A percentile compares a stretch with the other conserved stretches of the same genome.
These are phyloP conservation scores for Nakazawaea ernobii DNA, from an alignment of 805 yeast species.

Conservation along the genomic window DNA sequence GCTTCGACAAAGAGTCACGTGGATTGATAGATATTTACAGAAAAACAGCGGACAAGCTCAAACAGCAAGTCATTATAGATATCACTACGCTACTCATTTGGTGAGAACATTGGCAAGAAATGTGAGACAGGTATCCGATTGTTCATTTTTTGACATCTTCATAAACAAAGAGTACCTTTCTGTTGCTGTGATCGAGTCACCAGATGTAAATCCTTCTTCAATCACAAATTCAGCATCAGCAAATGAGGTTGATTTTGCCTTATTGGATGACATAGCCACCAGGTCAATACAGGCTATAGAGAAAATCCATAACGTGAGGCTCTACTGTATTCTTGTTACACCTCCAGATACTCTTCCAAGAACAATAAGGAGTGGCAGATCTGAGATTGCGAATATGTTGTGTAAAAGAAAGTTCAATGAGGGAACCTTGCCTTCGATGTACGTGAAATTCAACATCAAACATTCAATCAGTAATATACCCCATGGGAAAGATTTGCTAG, in stretches of 20 bases:
- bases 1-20: conserved; percentile 67
- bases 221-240: not conserved
- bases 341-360: conserved; percentile 81
- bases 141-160: conserved; percentile 83
- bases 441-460: conserved; percentile 70
- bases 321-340: conserved; percentile 77
- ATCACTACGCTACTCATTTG: conserved; percentile 83
- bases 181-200: conserved; percentile 71
- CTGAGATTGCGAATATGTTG: conserved; percentile 88
- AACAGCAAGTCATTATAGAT: conserved; percentile 34
- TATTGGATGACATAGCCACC: conserved; percentile 44
- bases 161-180: conserved; percentile 79
- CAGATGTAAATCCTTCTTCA: conserved; percentile 15
- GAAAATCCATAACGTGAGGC: conserved; percentile 64
- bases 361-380: conserved; percentile 75
- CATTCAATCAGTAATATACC: conserved; percentile 62
- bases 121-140: conserved; percentile 78
- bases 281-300: conserved; percentile 40
- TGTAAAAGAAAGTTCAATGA: conserved; percentile 71
- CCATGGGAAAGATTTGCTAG: conserved; percentile 67
- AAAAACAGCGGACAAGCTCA: conserved; percentile 13
- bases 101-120: conserved; percentile 78
- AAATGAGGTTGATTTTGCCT: conserved; percentile 25
- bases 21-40: conserved; percentile 45
- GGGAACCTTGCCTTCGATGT: conserved; percentile 75